These are phyloP conservation scores for Chaetomium sp. DNA, from an alignment of 2,329 filamentous ascomycete species.

Conservation along the genomic window DNA sequence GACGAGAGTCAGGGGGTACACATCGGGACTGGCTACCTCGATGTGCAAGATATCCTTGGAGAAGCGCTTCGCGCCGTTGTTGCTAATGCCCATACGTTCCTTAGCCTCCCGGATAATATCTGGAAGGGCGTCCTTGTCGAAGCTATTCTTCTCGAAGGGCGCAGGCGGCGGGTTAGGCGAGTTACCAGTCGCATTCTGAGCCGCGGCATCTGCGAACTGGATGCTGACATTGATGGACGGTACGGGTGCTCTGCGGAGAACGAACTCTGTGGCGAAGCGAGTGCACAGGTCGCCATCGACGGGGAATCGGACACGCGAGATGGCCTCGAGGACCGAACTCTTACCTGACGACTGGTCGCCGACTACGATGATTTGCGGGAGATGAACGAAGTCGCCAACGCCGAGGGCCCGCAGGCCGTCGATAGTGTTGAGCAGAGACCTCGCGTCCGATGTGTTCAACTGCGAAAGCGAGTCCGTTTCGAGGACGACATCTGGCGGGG, in stretches of 20 bases:
- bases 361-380: constrained; percentile 32
- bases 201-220: constrained; percentile 17
- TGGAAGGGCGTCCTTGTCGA: constrained; percentile 37
- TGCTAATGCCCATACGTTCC: constrained; percentile 51
- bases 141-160: constrained; percentile 23
- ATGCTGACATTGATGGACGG: constrained; percentile 26
- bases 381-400: constrained; percentile 21
- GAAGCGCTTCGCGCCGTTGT: constrained; percentile 16
- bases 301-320: constrained; percentile 31
- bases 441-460: constrained; percentile 11
- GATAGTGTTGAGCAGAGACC: constrained; percentile 29
- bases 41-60: constrained; percentile 35
- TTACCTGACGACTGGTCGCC: constrained; percentile 32
- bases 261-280: constrained; percentile 33
- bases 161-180: background rate
- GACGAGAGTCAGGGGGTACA: constrained; percentile 58
- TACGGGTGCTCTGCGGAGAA: constrained; percentile 22
- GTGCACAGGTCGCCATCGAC: constrained; percentile 30
- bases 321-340: constrained; percentile 33
- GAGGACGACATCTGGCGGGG: background rate
- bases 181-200: too few species aligned
- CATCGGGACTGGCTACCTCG: constrained; percentile 50
- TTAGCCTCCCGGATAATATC: constrained; percentile 45
- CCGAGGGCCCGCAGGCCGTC: constrained; percentile 23
- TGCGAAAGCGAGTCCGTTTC: constrained; percentile 9